Percentiles rank a stretch among this genome's conserved stretches.
Conservation (phyloP, 441 rosid species). For the Mallotus japonicus region DNA sequence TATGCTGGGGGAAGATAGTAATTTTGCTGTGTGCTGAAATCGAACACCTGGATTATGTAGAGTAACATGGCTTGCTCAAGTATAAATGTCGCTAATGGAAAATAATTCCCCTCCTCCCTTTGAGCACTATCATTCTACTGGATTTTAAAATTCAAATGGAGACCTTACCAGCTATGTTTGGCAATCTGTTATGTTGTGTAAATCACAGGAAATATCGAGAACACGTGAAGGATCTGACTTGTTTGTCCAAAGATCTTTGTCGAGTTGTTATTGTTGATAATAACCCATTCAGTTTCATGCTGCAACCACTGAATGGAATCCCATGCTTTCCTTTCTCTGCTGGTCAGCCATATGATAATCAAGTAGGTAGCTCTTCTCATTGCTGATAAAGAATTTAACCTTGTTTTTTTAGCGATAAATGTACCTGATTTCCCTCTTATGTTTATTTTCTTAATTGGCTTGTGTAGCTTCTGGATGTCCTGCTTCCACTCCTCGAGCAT, state of each 20-base stretch:
- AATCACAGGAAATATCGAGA: conserved; percentile 64
- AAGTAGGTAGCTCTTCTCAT: conserved; percentile 39
- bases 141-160: background rate
- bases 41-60: background rate
- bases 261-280: conserved; percentile 83
- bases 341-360: conserved; percentile 63
- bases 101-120: background rate
- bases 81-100: background rate
- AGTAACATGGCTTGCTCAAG: background rate
- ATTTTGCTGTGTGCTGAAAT: background rate
- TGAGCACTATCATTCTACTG: background rate
- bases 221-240: conserved; percentile 83
- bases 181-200: background rate
- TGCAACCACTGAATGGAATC: conserved; percentile 88
- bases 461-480: conserved; percentile 43
- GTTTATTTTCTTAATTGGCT: conserved; percentile 4
- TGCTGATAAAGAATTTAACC: background rate
- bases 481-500: conserved; percentile 49
- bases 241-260: conserved; percentile 59
- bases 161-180: background rate
- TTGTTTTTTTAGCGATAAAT: background rate
- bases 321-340: conserved; percentile 86
- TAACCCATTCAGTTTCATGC: conserved; percentile 86
- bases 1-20: background rate
- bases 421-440: no score